Base-by-base conservation (phyloP, 2,329 filamentous ascomycete genomes). In the Fusarium sp. region DNA sequence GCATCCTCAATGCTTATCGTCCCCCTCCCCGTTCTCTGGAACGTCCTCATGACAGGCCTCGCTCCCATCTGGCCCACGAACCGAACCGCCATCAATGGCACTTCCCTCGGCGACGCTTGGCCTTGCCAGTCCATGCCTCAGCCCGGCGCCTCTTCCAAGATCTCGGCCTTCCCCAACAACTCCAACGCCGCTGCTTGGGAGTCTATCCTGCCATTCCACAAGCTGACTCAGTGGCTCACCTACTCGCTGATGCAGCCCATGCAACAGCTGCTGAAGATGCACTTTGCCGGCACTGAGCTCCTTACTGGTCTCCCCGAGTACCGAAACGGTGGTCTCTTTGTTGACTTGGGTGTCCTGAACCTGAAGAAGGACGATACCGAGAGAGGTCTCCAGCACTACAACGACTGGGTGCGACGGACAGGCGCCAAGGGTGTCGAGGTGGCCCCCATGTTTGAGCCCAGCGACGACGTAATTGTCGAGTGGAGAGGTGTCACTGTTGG, bases 221-320 rank as follows among this genome's bases (percentile, higher is more conserved):
- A 97, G 82, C 87, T 97, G 37, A 97, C 94, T 0, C 94, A 97
- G 80, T 98, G 95, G 95, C 90, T 98, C 60, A 94, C 92, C 52
- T 97, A 97, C 82, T 97, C 94, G 3, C 88, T 98, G 60, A 97
- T 97, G 93, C 91, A 94, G 27, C 94, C 94, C 0, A 97, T 97
- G 91, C 89, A 91, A 60, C 92, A 90, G 70, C 81, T 97, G 23
- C 89, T 97, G 74, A 89, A 92, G 61, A 90, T 97, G 63, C 90
- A 94, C 71, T 96, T 96, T 79, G 90, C 92, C 4, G 94, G 94
- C 44, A 89, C 90, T 2, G 93, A 97, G 66, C 86, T 97, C 7
- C 86, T 97, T 70, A 98, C 95, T 1, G 95, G 94, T 23, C 85
- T 98, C 4, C 94, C 95, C 0, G 95, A 98, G 78, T 98, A 98